Percentiles rank a stretch among this genome's conserved stretches.
Conservation (phyloP, 1,284 basidiomycete genomes). For the Boletellus dicymbophilus region DNA sequence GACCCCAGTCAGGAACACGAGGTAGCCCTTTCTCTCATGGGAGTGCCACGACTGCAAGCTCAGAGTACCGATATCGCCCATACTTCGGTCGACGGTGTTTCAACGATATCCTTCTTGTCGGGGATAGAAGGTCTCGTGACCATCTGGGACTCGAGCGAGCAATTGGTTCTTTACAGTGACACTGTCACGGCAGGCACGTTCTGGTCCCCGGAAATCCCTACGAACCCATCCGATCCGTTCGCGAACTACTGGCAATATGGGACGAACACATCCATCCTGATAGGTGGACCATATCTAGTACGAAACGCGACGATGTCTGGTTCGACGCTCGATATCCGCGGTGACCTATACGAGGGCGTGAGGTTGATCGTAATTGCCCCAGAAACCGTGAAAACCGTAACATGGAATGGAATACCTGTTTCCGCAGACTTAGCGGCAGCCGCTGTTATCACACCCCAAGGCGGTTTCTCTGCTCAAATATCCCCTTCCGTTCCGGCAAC, state of each 20-base stretch:
- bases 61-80: constrained; percentile 37
- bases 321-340: constrained; percentile 43
- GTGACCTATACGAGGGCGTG: constrained; percentile 47
- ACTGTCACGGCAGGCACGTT: constrained; percentile 59
- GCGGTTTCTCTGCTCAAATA: constrained; percentile 40
- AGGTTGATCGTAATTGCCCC: constrained; percentile 50
- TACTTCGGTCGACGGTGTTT: constrained; percentile 25
- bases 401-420: constrained; percentile 69
- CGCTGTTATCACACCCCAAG: constrained; percentile 33
- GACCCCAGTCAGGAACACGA: constrained; percentile 62
- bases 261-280: constrained; percentile 49
- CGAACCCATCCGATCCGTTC: constrained; percentile 28
- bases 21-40: constrained; percentile 47
- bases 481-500: constrained; percentile 12
- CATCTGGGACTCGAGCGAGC: constrained; percentile 63
- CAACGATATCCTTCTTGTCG: constrained; percentile 49
- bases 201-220: constrained; percentile 50
- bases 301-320: constrained; percentile 47
- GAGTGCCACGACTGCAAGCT: constrained; percentile 41
- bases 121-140: constrained; percentile 62
- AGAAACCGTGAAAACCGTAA: constrained; percentile 47
- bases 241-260: constrained; percentile 52
- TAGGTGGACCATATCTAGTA: constrained; percentile 58
- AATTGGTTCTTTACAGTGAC: constrained; percentile 69
- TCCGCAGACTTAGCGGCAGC: constrained; percentile 35